Evolutionary conservation across 768 basidiomycete genomes (phyloP), one percentile per base, ranked within the genome.

Genomic region (Lactifluus volemus): DNA sequence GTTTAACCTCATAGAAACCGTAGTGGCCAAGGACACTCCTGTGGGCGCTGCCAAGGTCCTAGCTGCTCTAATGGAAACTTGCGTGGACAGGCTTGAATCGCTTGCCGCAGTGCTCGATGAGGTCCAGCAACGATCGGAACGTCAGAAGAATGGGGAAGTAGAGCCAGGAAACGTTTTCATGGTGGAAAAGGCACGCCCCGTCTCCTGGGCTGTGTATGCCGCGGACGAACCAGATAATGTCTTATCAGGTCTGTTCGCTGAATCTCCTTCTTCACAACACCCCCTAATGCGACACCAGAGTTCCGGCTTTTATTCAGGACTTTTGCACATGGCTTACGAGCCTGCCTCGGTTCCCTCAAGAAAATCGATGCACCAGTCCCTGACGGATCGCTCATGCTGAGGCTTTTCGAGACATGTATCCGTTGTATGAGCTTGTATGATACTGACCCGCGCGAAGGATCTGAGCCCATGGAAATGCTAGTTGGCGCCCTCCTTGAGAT

Each of bases 121-220:
- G 62, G 74, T 77, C 5, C 68, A 81, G 59, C 79, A 81, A 39
- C 77, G 77, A 38, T 71, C 74, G 30, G 86, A 83, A 61, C 73
- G 69, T 65, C 69, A 63, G 51, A 79, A 78, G 59, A 74, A 73
- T 17, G 76, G 72, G 9, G 71, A 76, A 55, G 65, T 74, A 63
- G 61, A 71, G 63, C 53, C 72, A 29, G 71, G 81, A 21, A 88
- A 90, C 57, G 78, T 81, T 58, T 73, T 84, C 25, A 77, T 81
- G 52, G 86, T 98, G 30, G 97, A 99, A 74, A 89, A 87, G 71
- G 79, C 84, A 5, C 84, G 94, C 62, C 93, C 96, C 8, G 81
- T 96, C 3, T 83, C 86, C 30, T 84, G 84, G 42, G 84, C 89
- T 4, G 79, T 85, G 6, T 92, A 85, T 65, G 86, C 88, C 8